Evolutionary conservation across 192 early-diverging fungal genomes (phyloP), one percentile per base, ranked within the genome.

Genomic region (Piromyces sp.): DNA sequence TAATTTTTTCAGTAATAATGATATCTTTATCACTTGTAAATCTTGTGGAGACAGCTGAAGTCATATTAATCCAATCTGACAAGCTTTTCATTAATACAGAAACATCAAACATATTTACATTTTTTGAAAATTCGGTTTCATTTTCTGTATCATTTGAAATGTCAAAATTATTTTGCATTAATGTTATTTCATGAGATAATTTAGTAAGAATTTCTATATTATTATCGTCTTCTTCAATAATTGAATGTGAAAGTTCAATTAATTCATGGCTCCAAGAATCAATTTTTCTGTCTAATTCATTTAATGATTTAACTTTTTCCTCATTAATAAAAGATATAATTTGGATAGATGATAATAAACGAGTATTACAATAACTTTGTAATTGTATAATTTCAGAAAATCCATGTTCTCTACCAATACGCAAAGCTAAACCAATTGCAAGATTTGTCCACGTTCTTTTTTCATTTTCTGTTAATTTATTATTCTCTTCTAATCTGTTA

Each of bases 371-470:
- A 58, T 85, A 82, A 36, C 89, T 89, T 80, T 90, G 89, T 29
- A 91, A 81, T 5, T 83, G 78, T 29, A 87, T 84, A 29, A 91
- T 80, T 80, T 91, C 90, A 16, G 84, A 80, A 29, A 89, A 84
- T 2, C 90, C 90, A 79, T 89, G 87, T 78, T 89, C 88, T 26
- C 86, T 84, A 29, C 90, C 89, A 81, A 90, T 90, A 13, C 90
- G 82, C 6, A 91, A 51, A 0, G 90, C 90, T 17, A 91, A 82
- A 42, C 81, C 80, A 29, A 87, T 89, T 0, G 90, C 90, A 15
- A 89, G 89, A 78, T 91, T 89, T 17, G 90, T 84, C 90, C 90
- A 91, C 12, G 89, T 83, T n/a, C 87, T 82, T 82, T 90, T 90
- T 80, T 91, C 90, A 79, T 86, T 82, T 83, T 91, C 90, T 16